A percentile compares a stretch with the other conserved stretches of the same genome.
Evolutionary conservation across 1,284 basidiomycete species (phyloP).

Genomic region (Naganishia albida): DNA sequence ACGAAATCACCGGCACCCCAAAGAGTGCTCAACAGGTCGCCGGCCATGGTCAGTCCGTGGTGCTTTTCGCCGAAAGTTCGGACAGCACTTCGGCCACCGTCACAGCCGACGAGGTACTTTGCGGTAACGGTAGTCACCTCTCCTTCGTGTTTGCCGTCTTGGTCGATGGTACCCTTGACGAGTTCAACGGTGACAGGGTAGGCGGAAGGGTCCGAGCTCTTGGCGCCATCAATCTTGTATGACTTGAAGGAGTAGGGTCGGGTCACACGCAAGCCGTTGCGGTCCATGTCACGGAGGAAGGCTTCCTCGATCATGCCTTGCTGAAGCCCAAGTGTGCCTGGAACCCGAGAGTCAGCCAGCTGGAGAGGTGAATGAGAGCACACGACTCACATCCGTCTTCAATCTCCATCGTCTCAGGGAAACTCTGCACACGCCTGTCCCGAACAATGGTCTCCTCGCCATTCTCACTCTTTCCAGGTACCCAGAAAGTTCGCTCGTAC

Average conservation of each 20-base stretch:
- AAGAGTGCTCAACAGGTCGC: constrained; percentile 40
- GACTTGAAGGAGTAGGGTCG: constrained; percentile 45
- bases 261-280: constrained; percentile 46
- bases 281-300: constrained; percentile 48
- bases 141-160: constrained; percentile 31
- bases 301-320: constrained; percentile 45
- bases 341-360: too few relatives aligned
- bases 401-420: constrained; percentile 49
- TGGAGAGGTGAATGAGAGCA: background rate
- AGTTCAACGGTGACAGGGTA: constrained; percentile 34
- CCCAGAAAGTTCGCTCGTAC: constrained; percentile 50
- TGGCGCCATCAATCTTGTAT: constrained; percentile 35
- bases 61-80: constrained; percentile 33
- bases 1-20: constrained; percentile 41
- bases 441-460: constrained; percentile 38
- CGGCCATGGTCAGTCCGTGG: constrained; percentile 36
- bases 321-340: constrained; percentile 10
- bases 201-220: constrained; percentile 34
- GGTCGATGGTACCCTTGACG: constrained; percentile 23
- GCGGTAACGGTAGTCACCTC: constrained; percentile 33
- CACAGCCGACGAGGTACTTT: constrained; percentile 43
- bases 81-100: constrained; percentile 41
- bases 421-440: constrained; percentile 45
- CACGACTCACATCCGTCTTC: constrained; percentile 44
- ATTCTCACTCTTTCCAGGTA: constrained; percentile 40